Evolutionary conservation across 2,329 filamentous ascomycete genomes (phyloP).

Genomic region (Microcyclosporella mali): DNA sequence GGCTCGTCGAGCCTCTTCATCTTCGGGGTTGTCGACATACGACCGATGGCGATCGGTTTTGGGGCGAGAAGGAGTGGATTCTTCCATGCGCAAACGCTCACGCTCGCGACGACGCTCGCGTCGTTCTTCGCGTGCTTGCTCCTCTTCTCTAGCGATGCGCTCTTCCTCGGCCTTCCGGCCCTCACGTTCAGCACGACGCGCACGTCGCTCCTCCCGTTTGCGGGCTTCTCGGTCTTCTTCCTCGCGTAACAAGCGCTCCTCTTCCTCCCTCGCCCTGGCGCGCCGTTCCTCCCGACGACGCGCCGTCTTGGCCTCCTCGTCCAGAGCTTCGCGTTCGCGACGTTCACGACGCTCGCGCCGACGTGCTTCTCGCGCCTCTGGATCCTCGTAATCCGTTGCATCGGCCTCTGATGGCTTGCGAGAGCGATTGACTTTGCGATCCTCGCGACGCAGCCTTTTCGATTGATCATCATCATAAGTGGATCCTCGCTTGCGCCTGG

Average conservation of each 20-base stretch:
- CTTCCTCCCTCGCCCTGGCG: slow-evolving; percentile 25
- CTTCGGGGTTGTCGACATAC: slow-evolving; percentile 25
- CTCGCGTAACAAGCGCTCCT: slow-evolving; percentile 25
- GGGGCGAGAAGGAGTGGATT: slow-evolving; percentile 20
- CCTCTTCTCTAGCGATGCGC: slow-evolving; percentile 25
- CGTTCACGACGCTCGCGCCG: slow-evolving; percentile 32
- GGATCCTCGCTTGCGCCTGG: slow-evolving; percentile 29
- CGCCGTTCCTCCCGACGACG: slow-evolving; percentile 24
- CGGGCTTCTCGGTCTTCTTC: slow-evolving; percentile 27
- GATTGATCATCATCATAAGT: slow-evolving; percentile 29
- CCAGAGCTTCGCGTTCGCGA: slow-evolving; percentile 17
- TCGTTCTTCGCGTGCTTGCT: slow-evolving; percentile 24
- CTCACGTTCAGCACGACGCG: slow-evolving; percentile 26
- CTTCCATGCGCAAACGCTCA: slow-evolving; percentile 19
- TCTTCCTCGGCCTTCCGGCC: slow-evolving; percentile 28
- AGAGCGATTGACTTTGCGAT: slow-evolving; percentile 29
- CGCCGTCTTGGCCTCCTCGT: slow-evolving; percentile 20
- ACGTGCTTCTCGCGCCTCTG: slow-evolving; percentile 26
- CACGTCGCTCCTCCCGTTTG: slow-evolving; percentile 22
- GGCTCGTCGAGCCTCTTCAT: slow-evolving; percentile 32
- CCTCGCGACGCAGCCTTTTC: slow-evolving; percentile 34
- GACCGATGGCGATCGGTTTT: slow-evolving; percentile 26
- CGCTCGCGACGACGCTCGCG: slow-evolving; percentile 27
- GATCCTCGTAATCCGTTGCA: slow-evolving; percentile 28
- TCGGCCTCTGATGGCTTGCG: slow-evolving; percentile 28